Conservation (phyloP, 2,329 filamentous ascomycete genomes). For the Elsinoe arachidis region DNA sequence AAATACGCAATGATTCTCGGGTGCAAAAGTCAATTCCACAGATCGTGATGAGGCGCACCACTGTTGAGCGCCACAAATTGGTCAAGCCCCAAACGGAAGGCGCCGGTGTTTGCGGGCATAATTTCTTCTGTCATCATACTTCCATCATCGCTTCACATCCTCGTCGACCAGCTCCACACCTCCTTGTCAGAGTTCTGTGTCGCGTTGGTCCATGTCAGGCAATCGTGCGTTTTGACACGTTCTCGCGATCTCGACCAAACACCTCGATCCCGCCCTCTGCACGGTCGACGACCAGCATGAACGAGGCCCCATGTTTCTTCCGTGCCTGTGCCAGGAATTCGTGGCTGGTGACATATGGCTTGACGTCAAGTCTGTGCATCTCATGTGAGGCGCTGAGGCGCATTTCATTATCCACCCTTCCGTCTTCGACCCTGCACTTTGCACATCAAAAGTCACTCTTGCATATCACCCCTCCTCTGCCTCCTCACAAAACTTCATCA, state of each 20-base stretch:
- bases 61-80: neutral
- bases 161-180: neutral
- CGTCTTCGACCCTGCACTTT: neutral
- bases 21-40: neutral
- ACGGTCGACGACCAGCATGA: neutral
- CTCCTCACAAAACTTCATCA: slow-evolving; percentile 5
- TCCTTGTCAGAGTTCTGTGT: neutral
- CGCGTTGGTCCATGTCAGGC: neutral
- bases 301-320: neutral
- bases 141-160: slow-evolving; percentile 4
- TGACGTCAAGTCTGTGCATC: slow-evolving; percentile 13
- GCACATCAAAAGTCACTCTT: slow-evolving; percentile 8
- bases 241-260: slow-evolving; percentile 1
- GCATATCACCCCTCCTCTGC: neutral
- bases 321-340: slow-evolving; percentile 9
- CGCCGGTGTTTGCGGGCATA: neutral
- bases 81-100: slow-evolving; percentile 7
- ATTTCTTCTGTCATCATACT: slow-evolving; percentile 6
- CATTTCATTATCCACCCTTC: slow-evolving; percentile 6
- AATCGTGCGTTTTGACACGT: slow-evolving; percentile 3
- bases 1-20: neutral
- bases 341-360: slow-evolving; percentile 14
- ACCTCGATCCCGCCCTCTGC: neutral
- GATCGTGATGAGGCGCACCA: slow-evolving; percentile 7
- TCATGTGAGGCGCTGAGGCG: slow-evolving; percentile 14